Evolutionary conservation across 306 rosid species (phyloP).

Genomic region (Dryas alaskensis): DNA sequence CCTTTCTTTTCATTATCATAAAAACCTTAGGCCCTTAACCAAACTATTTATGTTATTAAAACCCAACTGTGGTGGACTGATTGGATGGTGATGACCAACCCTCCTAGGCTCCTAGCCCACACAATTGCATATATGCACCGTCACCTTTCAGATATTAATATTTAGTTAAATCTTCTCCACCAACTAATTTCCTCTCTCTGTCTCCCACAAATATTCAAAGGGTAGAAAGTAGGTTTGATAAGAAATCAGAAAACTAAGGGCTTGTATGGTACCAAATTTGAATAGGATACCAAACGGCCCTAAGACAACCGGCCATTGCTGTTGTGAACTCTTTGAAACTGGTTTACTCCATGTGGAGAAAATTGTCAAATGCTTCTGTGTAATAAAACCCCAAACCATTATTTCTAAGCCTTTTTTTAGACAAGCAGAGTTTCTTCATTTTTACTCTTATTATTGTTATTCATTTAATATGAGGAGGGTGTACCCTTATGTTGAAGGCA

Average conservation of each 20-base stretch:
- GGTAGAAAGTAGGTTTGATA: not conserved
- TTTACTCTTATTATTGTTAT: slow-evolving; percentile 1
- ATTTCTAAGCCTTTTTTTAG: not conserved
- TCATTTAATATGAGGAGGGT: not conserved
- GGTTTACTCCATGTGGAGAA: not conserved
- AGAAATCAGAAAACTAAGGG: not conserved
- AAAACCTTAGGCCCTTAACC: not conserved
- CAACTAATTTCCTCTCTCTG: not conserved
- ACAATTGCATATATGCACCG: not conserved
- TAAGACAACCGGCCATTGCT: not conserved
- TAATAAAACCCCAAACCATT: not conserved
- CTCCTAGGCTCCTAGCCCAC: not conserved
- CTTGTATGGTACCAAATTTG: no score
- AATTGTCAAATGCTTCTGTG: not conserved
- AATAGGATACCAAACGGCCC: no score
- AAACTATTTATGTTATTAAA: not conserved
- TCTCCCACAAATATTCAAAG: slow-evolving; percentile 7
- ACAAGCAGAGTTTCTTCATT: slow-evolving; percentile 10
- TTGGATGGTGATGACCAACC: not conserved
- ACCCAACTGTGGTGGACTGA: no score
- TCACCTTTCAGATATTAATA: not conserved
- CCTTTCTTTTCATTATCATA: no score
- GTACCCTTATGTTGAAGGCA: slow-evolving; percentile 7
- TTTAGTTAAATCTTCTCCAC: not conserved
- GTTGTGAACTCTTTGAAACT: not conserved